These are phyloP conservation scores for Penicillium capsulatum DNA, from an alignment of 2,329 filamentous ascomycete species.

Conservation along the genomic window DNA sequence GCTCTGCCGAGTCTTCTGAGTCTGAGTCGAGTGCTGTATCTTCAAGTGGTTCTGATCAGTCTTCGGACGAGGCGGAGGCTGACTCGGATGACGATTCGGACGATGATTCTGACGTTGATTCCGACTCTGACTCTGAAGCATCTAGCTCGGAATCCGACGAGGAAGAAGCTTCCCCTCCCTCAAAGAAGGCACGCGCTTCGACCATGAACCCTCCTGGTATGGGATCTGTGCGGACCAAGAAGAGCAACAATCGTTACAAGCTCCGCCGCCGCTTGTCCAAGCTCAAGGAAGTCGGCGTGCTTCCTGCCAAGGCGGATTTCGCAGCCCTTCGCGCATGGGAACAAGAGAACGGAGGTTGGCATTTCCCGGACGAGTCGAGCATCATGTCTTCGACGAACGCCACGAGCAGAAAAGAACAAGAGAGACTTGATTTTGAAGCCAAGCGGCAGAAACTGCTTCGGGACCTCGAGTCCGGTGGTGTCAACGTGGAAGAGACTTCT, in stretches of 20 bases:
- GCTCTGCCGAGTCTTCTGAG: slow-evolving; percentile 12
- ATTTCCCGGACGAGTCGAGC: slow-evolving; percentile 20
- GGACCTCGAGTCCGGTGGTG: slow-evolving; percentile 50
- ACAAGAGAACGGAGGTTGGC: slow-evolving; percentile 22
- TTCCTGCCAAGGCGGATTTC: slow-evolving; percentile 51
- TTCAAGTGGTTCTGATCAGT: slow-evolving; percentile 39
- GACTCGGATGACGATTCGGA: slow-evolving; percentile 1
- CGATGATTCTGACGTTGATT: slow-evolving; percentile 9
- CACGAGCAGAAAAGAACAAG: slow-evolving; percentile 21
- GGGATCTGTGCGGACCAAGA: slow-evolving; percentile 51
- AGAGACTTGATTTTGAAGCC: slow-evolving; percentile 47
- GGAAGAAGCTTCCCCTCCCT: slow-evolving; percentile 19
- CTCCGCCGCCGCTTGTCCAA: slow-evolving; percentile 48
- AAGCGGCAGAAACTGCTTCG: slow-evolving; percentile 51
- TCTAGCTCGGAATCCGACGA: slow-evolving; percentile 39
- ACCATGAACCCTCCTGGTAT: slow-evolving; percentile 43
- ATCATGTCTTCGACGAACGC: slow-evolving; percentile 17
- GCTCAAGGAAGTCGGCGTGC: slow-evolving; percentile 52
- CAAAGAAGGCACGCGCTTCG: slow-evolving; percentile 4
- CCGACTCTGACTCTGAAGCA: slow-evolving; percentile 18
- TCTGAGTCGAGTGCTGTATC: slow-evolving; percentile 5
- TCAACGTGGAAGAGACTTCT: slow-evolving; percentile 43
- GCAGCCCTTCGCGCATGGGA: slow-evolving; percentile 45
- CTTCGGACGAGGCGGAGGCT: slow-evolving; percentile 12
- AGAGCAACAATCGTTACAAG: slow-evolving; percentile 54